Percentiles rank a stretch among this genome's conserved stretches.
phyloP scores from a whole-genome alignment of 495 filamentous ascomycete genomes.

The Talaromyces wortmannii region DNA sequence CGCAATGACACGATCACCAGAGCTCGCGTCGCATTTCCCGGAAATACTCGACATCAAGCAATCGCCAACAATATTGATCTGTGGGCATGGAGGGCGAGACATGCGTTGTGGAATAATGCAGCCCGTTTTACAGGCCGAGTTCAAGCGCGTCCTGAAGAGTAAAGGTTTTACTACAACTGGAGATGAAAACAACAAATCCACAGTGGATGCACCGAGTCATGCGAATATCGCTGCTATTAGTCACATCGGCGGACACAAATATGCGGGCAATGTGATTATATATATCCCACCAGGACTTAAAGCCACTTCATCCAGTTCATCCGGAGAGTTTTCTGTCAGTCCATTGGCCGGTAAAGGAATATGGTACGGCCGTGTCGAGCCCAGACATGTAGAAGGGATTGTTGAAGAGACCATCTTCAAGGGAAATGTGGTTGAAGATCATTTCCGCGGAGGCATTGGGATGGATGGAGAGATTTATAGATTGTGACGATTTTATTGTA shows the following conservation, averaged over 20 bases:
- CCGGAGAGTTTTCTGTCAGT: slow-evolving; percentile 12
- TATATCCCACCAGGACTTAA: slow-evolving; percentile 64
- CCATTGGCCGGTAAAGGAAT: slow-evolving; percentile 74
- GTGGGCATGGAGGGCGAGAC: slow-evolving; percentile 77
- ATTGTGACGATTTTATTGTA: slow-evolving; percentile 16
- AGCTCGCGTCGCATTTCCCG: slow-evolving; percentile 25
- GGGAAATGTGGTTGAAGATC: slow-evolving; percentile 66
- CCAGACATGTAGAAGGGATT: slow-evolving; percentile 79
- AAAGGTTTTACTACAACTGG: slow-evolving; percentile 19
- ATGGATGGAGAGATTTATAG: slow-evolving; percentile 29
- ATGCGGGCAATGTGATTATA: slow-evolving; percentile 87
- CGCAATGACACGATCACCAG: slow-evolving; percentile 20
- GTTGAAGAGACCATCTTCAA: slow-evolving; percentile 70
- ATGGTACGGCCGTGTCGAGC: slow-evolving; percentile 90
- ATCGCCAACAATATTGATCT: slow-evolving; percentile 68
- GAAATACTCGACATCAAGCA: slow-evolving; percentile 50
- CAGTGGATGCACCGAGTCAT: slow-evolving; percentile 21
- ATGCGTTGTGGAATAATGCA: slow-evolving; percentile 74
- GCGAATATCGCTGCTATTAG: slow-evolving; percentile 69
- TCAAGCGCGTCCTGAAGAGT: slow-evolving; percentile 42
- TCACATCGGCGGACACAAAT: slow-evolving; percentile 91
- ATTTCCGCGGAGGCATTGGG: slow-evolving; percentile 52
- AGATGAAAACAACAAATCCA: slow-evolving; percentile 6
- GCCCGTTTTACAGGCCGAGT: slow-evolving; percentile 62
- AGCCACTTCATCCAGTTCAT: slow-evolving; percentile 5